These are phyloP conservation scores for Claviceps purpurea DNA, from an alignment of 2,329 filamentous ascomycete genomes.

Conservation along the genomic window DNA sequence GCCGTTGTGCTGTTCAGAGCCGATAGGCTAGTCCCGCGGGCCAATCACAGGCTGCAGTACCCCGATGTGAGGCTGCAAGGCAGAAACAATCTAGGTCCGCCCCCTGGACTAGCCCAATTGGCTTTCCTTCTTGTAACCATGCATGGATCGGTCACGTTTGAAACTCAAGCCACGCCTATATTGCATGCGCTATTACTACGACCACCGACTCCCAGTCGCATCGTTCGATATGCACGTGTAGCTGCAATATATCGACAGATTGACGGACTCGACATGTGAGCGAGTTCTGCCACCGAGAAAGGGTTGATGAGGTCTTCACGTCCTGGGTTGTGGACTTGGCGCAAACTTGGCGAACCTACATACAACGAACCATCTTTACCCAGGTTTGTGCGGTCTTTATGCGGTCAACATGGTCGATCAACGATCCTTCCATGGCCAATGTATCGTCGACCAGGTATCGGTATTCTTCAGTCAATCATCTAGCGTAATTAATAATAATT, in stretches of 20 bases:
- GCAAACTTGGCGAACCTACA: too few relatives aligned
- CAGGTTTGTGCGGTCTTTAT: background rate
- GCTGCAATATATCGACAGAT: background rate
- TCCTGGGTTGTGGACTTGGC: too few relatives aligned
- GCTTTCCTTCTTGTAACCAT: too few relatives aligned
- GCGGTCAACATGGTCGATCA: background rate
- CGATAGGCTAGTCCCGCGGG: slow-evolving; percentile 3
- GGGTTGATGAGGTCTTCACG: too few relatives aligned
- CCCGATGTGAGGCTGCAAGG: slow-evolving; percentile 23
- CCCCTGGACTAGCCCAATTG: background rate
- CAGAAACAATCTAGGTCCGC: slow-evolving; percentile 15
- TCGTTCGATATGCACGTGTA: background rate
- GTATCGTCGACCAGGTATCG: too few relatives aligned
- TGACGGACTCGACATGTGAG: background rate
- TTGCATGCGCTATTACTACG: background rate
- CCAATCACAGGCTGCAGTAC: slow-evolving; percentile 16
- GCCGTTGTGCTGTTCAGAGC: slow-evolving; percentile 8
- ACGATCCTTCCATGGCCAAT: background rate
- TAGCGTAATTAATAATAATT: too few relatives aligned
- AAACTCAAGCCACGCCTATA: background rate
- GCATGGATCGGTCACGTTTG: too few relatives aligned
- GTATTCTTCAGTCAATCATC: too few relatives aligned
- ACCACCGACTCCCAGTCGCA: background rate
- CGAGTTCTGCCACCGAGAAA: background rate
- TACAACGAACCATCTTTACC: too few relatives aligned